phyloP scores from a whole-genome alignment of 495 filamentous ascomycete genomes.

The Lasiosphaeria ovina region DNA sequence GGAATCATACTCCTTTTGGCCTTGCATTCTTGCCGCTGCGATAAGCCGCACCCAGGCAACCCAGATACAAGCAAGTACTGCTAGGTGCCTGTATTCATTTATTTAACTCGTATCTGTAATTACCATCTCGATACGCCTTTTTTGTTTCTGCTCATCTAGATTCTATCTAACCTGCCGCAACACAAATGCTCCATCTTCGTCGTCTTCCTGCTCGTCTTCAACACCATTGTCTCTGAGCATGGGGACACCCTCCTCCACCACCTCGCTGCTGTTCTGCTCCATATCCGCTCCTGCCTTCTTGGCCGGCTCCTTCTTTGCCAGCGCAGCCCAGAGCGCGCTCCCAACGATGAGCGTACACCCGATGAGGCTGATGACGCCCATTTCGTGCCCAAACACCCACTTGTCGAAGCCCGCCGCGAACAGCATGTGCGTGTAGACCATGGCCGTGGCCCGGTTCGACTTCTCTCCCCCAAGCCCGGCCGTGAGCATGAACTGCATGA shows the following conservation, averaged over 20 bases:
- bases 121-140: background rate
- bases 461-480: constrained; percentile 67
- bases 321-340: constrained; percentile 75
- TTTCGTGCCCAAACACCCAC: constrained; percentile 69
- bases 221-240: constrained; percentile 19
- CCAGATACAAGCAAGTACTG: no score
- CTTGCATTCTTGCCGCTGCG: no score
- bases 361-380: constrained; percentile 62
- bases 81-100: background rate
- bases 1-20: no score
- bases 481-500: constrained; percentile 87
- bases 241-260: constrained; percentile 23
- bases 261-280: background rate
- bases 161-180: constrained; percentile 13
- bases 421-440: constrained; percentile 91
- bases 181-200: constrained; percentile 8
- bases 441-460: constrained; percentile 74
- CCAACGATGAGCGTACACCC: constrained; percentile 79
- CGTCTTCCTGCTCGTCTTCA: constrained; percentile 11
- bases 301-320: constrained; percentile 44
- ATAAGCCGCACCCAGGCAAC: no score
- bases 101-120: background rate
- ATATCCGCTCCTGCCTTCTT: constrained; percentile 12
- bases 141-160: background rate
- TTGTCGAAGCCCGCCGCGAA: constrained; percentile 84